Base-by-base conservation (phyloP, 371 early-diverging fungal genomes). In the Mucor irregularis region DNA sequence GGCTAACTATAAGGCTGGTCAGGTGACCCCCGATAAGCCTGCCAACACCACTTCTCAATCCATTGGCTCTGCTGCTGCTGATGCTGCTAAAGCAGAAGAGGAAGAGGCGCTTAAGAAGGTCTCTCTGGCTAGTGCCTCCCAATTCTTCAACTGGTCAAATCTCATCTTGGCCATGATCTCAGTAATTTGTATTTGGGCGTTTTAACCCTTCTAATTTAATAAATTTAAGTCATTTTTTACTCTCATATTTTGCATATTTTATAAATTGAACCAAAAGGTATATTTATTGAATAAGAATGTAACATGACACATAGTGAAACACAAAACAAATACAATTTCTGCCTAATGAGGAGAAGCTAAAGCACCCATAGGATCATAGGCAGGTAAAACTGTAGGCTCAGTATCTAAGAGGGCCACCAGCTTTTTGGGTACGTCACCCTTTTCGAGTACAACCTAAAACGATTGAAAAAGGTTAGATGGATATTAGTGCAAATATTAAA, bases 331-430 rank as follows among this genome's bases (percentile, higher is more conserved):
- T 19, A 28, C 13, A 48, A 48, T 48, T 48, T 22, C 31, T 37
- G 24, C 33, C 31, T 49, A 61, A 25, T 50, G 50, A 26, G 53
- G 45, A 48, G 53, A 70, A 37, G 86, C 86, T 42, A 86, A 70
- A 16, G 81, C 70, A 8, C 85, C 87, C 84, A 85, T 84, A 26
- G 87, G 87, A 52, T 85, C 91, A 76, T 86, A 91, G 22, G 90
- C 88, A 28, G 90, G 89, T 46, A 91, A 74, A 22, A 88, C 87
- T 3, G 73, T 65, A 10, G 89, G 87, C 5, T 78, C 71, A 40
- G 83, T 81, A 48, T 85, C 69, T n/a, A 91, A 75, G 6, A 91
- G 72, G 30, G 72, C 80, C 30, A 85, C 61, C 22, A 82, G 63
- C 29, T 84, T 73, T 24, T 79, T 57, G 0, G 90, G 86, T 0